Base-by-base conservation (phyloP, 108 stramenopile genomes). In the Pseudonitzschia pungens region DNA sequence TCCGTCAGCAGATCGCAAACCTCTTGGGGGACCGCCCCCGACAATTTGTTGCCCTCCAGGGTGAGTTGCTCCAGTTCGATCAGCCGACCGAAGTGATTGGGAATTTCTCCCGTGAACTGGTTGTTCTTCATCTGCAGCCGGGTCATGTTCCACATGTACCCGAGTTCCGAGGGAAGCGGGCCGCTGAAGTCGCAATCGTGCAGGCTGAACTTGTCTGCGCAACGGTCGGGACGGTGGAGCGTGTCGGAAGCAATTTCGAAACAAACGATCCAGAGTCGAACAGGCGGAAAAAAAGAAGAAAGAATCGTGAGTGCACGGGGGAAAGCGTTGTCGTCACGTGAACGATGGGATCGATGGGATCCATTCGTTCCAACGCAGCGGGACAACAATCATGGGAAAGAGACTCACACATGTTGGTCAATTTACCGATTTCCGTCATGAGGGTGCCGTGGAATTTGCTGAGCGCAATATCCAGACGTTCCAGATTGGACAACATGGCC, bases 401-500 rank as follows among this genome's bases (percentile, higher is more conserved):
- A 45, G 7, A 77, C 77, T 58, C 70, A 77, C 71, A 79, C 70
- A 87, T 68, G 56, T 85, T 85, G 5, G 85, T 75, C 72, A 89
- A 51, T 45, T 64, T 48, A 15, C 88, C 85, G 45, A 84, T 68
- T 57, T 81, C 77, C 1, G 88, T 78, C 60, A 83, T 83, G 57
- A 89, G 57, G 7, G 83, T 81, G 16, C 88, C 88, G 9, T 54
- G 55, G 65, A 89, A 83, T 57, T 81, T 79, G 69, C 85, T 86
- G 33, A 79, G 62, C 48, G 81, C 85, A 31, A 89, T 33, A 28
- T 89, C 85, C 29, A 89, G 48, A 66, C 85, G 85, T 32, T 86
- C 69, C 65, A 88, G 60, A 42, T 84, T 86, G 36, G 86, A 84
- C 48, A 79, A 32, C 65, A 85, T 73, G 7, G 65, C 70, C 65